Conservation (phyloP, 1,139 yeast genomes). For the Nadsonia commutata region DNA sequence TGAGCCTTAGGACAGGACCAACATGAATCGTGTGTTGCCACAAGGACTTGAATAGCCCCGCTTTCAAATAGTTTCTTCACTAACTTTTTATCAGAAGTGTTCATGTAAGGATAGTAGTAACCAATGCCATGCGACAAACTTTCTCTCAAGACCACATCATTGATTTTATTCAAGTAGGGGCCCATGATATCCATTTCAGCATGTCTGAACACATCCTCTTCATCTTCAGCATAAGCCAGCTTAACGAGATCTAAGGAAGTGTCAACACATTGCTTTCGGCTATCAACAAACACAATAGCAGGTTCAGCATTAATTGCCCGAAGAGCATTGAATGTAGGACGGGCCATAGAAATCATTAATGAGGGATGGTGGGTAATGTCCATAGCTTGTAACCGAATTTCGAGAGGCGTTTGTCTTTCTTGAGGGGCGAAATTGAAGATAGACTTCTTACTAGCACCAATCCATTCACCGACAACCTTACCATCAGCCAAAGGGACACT, state of each 20-base stretch:
- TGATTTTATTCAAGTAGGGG: constrained; percentile 30
- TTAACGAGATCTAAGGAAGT: constrained; percentile 33
- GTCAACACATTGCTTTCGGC: constrained; percentile 41
- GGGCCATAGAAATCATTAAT: constrained; percentile 35
- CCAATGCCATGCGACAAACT: constrained; percentile 57
- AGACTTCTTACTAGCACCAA: constrained; percentile 47
- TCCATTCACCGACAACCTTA: constrained; percentile 73
- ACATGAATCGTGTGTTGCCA: constrained; percentile 47
- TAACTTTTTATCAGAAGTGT: constrained; percentile 34
- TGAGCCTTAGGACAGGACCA: constrained; percentile 36
- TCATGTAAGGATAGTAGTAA: constrained; percentile 44
- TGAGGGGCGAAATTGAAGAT: constrained; percentile 58
- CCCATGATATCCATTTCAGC: constrained; percentile 21
- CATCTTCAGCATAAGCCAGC: constrained; percentile 23
- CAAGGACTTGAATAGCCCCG: constrained; percentile 36
- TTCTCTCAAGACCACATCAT: constrained; percentile 33
- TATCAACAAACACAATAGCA: constrained; percentile 41
- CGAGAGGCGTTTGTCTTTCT: constrained; percentile 18
- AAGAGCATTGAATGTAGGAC: constrained; percentile 30
- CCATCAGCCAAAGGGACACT: constrained; percentile 61
- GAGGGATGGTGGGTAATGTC: constrained; percentile 37
- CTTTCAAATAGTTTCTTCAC: constrained; percentile 39
- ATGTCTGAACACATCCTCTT: constrained; percentile 24
- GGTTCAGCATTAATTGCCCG: constrained; percentile 21
- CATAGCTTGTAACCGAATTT: constrained; percentile 34